Evolutionary conservation across 78 protist species (phyloP).

Genomic region (Dictyostelium firmibasis): DNA sequence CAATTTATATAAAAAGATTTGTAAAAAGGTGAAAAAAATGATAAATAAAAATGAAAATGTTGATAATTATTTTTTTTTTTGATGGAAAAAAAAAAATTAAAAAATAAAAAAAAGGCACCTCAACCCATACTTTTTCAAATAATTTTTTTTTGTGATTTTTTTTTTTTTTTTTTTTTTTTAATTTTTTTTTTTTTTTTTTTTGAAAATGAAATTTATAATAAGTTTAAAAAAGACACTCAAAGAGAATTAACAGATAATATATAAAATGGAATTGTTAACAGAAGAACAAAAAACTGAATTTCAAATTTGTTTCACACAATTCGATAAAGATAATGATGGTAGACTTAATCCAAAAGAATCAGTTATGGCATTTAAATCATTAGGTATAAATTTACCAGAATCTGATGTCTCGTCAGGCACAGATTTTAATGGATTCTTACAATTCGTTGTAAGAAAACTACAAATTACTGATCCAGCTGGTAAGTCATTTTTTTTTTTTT

Average conservation of each 20-base stretch:
- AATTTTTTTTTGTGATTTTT: neutral
- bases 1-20: too few relatives aligned
- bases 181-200: neutral
- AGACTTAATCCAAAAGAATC: constrained; percentile 63
- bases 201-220: neutral
- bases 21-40: too few relatives aligned
- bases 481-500: neutral
- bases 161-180: too few relatives aligned
- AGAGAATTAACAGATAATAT: neutral
- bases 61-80: too few relatives aligned
- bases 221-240: too few relatives aligned
- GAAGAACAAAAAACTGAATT: constrained; percentile 56
- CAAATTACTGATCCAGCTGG: constrained; percentile 74
- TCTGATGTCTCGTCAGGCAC: constrained; percentile 40
- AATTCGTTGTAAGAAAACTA: constrained; percentile 40
- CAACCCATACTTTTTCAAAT: neutral
- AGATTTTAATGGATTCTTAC: constrained; percentile 39
- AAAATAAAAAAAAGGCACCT: neutral
- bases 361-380: constrained; percentile 62
- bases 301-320: constrained; percentile 63
- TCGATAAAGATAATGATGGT: constrained; percentile 72
- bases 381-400: constrained; percentile 64
- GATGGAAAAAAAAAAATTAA: too few relatives aligned
- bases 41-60: too few relatives aligned
- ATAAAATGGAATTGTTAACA: constrained; percentile 50